These are phyloP conservation scores for Choanephora cucurbitarum DNA, from an alignment of 371 early-diverging fungal species.

Conservation along the genomic window DNA sequence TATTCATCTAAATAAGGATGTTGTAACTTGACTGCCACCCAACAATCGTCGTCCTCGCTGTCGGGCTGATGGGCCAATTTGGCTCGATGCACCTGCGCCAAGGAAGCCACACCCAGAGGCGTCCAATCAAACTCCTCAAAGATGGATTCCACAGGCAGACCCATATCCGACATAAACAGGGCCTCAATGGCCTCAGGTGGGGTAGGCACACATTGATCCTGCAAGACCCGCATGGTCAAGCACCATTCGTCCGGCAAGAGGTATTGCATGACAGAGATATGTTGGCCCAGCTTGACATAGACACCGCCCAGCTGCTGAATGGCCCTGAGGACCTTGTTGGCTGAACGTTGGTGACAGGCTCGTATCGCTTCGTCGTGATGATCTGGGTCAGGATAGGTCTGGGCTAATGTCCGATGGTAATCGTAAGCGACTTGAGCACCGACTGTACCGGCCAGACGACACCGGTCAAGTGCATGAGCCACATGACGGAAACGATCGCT, in stretches of 20 bases:
- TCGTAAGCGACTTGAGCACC: conserved; percentile 59
- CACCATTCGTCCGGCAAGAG: conserved; percentile 91
- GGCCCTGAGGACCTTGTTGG: conserved; percentile 59
- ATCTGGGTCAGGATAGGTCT: conserved; percentile 38
- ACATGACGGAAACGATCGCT: conserved; percentile 51
- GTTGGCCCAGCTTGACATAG: conserved; percentile 93
- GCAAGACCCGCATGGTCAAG: conserved; percentile 79
- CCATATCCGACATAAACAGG: conserved; percentile 72
- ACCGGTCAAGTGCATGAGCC: conserved; percentile 45
- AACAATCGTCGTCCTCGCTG: too few species aligned
- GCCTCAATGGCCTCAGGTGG: conserved; percentile 59
- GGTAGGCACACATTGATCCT: conserved; percentile 80
- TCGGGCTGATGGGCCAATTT: too few species aligned
- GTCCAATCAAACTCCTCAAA: conserved; percentile 71
- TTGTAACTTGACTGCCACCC: conserved; percentile 92
- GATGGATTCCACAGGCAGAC: conserved; percentile 59
- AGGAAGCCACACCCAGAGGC: conserved; percentile 85
- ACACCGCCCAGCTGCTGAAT: conserved; percentile 78
- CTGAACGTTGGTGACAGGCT: conserved; percentile 52
- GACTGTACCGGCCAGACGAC: conserved; percentile 45
- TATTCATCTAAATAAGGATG: conserved; percentile 80
- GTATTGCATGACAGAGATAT: conserved; percentile 83
- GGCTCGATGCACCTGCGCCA: conserved; percentile 88
- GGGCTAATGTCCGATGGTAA: conserved; percentile 62
- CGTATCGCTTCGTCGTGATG: conserved; percentile 41